Evolutionary conservation across 179 eudicot species (phyloP).

Genomic region (Drosera spatulata): DNA sequence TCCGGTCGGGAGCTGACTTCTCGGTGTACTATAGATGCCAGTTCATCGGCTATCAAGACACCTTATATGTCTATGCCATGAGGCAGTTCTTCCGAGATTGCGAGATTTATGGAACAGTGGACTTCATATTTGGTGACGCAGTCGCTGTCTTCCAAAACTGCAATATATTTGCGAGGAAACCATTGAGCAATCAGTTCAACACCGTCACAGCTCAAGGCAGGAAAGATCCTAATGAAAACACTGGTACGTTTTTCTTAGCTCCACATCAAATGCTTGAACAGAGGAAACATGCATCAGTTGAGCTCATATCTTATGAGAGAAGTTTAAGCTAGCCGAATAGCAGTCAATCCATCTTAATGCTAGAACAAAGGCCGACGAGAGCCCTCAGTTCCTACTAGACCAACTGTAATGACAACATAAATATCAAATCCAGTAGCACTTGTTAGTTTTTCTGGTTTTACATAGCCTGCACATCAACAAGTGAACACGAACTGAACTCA

Average conservation of each 20-base stretch:
- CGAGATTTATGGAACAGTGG: conserved; percentile 24
- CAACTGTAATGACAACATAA: too few relatives aligned
- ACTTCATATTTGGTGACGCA: conserved; percentile 32
- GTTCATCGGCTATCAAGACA: conserved; percentile 36
- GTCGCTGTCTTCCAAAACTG: conserved; percentile 23
- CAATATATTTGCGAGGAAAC: conserved; percentile 20
- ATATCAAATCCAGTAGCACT: too few relatives aligned
- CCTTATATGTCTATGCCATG: conserved; percentile 22
- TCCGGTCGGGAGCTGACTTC: conserved; percentile 23
- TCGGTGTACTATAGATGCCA: conserved; percentile 26
- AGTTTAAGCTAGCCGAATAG: too few relatives aligned
- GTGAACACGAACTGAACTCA: too few relatives aligned
- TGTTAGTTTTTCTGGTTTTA: too few relatives aligned
- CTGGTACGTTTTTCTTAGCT: conserved; percentile 8
- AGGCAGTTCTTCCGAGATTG: conserved; percentile 33
- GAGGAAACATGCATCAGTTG: too few relatives aligned
- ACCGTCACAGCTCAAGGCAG: conserved; percentile 32
- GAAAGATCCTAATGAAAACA: conserved; percentile 20
- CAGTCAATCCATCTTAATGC: too few relatives aligned
- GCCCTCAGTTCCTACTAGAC: too few relatives aligned
- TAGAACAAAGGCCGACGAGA: too few relatives aligned
- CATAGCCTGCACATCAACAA: too few relatives aligned
- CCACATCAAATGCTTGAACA: neutral
- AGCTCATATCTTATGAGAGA: too few relatives aligned
- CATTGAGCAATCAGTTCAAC: conserved; percentile 20